A percentile compares a stretch with the other conserved stretches of the same genome.
Evolutionary conservation across 1,284 basidiomycete genomes (phyloP).

Genomic region (Apiotrichum veenhuisii): DNA sequence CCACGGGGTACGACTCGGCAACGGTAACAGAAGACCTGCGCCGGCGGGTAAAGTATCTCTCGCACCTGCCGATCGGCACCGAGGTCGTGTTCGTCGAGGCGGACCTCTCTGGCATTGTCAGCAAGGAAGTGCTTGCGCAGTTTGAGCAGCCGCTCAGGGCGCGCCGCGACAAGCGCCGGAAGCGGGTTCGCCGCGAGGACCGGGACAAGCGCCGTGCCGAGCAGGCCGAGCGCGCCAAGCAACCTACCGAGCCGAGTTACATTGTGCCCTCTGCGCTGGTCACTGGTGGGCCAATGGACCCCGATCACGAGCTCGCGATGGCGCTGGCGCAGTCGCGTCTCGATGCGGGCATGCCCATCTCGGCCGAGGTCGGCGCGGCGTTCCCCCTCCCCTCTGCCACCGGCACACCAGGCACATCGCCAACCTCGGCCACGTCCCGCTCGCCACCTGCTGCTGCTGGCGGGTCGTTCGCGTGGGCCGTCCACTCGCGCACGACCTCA

Average conservation of each 20-base stretch:
- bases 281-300: background rate
- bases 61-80: constrained; percentile 83
- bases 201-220: constrained; percentile 73
- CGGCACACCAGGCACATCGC: background rate
- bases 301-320: constrained; percentile 10
- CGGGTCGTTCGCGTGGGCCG: constrained; percentile 17
- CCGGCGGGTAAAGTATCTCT: constrained; percentile 91
- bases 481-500: constrained; percentile 6
- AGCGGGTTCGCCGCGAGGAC: constrained; percentile 77
- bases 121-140: constrained; percentile 63
- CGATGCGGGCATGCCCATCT: constrained; percentile 1
- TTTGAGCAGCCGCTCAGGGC: constrained; percentile 76
- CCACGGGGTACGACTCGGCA: constrained; percentile 66
- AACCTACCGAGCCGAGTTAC: constrained; percentile 9
- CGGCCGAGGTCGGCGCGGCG: constrained; percentile 4
- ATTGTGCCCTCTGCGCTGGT: constrained; percentile 11
- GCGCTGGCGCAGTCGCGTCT: constrained; percentile 7
- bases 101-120: constrained; percentile 72
- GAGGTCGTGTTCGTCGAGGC: constrained; percentile 94
- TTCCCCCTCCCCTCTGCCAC: constrained; percentile 6
- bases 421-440: background rate
- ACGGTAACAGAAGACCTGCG: constrained; percentile 81
- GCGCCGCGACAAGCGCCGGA: constrained; percentile 68
- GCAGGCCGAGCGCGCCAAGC: constrained; percentile 56
- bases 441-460: background rate